Percentiles rank a stretch among this genome's conserved stretches.
Conservation (phyloP, 2,329 filamentous ascomycete genomes). For the Neoascochyta sp. region DNA sequence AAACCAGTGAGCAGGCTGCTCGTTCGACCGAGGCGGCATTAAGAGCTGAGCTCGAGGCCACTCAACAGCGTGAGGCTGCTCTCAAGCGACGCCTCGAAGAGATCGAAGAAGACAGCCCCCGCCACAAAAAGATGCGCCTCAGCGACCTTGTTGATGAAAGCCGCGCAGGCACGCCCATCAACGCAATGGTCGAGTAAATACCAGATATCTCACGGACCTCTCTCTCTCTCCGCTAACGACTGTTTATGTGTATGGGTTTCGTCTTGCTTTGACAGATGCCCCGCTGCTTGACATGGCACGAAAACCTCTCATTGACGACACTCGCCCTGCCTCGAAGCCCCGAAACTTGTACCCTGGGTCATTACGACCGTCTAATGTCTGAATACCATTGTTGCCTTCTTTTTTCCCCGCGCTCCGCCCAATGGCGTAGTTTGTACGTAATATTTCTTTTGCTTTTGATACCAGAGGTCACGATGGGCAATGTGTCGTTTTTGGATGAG, state of each 20-base stretch:
- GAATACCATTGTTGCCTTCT: constrained; percentile 31
- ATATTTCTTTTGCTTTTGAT: constrained; percentile 19
- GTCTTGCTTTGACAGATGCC: constrained; percentile 3
- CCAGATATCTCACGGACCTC: constrained; percentile 7
- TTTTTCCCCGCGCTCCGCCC: constrained; percentile 2
- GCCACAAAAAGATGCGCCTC: constrained; percentile 55
- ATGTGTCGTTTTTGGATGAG: too few relatives aligned
- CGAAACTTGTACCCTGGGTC: constrained; percentile 21
- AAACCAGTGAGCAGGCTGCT: constrained; percentile 68
- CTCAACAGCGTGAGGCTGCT: constrained; percentile 72
- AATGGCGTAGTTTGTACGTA: constrained; percentile 22
- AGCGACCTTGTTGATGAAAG: constrained; percentile 52
- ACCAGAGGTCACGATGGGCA: too few relatives aligned
- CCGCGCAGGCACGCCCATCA: constrained; percentile 35
- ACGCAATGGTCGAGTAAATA: constrained; percentile 26
- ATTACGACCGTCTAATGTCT: constrained; percentile 35
- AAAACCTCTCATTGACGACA: constrained; percentile 2
- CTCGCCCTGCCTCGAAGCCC: constrained; percentile 16
- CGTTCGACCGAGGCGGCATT: constrained; percentile 56
- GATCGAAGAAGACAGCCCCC: constrained; percentile 44
- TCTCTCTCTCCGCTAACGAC: constrained; percentile 9
- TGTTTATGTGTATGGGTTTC: constrained; percentile 14
- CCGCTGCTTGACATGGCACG: background rate
- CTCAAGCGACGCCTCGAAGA: constrained; percentile 81
- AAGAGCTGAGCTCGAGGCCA: constrained; percentile 64